Evolutionary conservation across 371 early-diverging fungal genomes (phyloP).

Genomic region (Basidiobolus meristosporus): DNA sequence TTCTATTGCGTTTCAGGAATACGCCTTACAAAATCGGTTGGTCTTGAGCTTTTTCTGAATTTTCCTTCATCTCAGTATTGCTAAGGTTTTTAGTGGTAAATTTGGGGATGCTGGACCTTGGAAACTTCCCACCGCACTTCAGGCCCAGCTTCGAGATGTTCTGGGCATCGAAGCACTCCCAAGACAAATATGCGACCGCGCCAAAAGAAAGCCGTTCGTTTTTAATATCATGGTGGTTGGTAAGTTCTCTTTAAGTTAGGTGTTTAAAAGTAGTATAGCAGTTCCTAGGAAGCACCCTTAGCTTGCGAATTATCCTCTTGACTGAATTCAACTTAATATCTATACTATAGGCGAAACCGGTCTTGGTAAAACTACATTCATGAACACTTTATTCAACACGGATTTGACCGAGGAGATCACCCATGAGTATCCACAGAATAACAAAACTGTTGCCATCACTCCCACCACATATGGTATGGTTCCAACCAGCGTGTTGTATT

Average conservation of each 20-base stretch:
- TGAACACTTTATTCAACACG: slow-evolving; percentile 72
- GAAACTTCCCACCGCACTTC: slow-evolving; percentile 37
- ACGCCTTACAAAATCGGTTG: slow-evolving; percentile 55
- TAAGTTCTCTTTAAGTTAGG: slow-evolving; percentile 13
- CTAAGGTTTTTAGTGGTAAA: slow-evolving; percentile 19
- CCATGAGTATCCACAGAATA: slow-evolving; percentile 23
- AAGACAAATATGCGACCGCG: slow-evolving; percentile 34
- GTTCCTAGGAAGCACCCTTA: no score
- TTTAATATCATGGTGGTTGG: slow-evolving; percentile 72
- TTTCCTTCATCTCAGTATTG: neutral
- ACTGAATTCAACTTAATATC: no score
- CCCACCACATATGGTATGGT: slow-evolving; percentile 44
- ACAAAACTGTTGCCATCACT: slow-evolving; percentile 42
- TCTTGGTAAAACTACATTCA: slow-evolving; percentile 83
- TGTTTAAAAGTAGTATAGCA: no score
- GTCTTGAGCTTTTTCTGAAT: neutral
- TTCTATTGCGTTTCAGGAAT: slow-evolving; percentile 29
- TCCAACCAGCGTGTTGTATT: neutral
- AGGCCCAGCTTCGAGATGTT: slow-evolving; percentile 16
- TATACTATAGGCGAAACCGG: slow-evolving; percentile 47
- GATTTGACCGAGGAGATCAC: slow-evolving; percentile 40
- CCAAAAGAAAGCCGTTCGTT: slow-evolving; percentile 35
- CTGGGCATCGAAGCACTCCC: slow-evolving; percentile 54
- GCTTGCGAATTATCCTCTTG: no score
- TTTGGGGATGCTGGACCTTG: slow-evolving; percentile 66